These are phyloP conservation scores for Aquilaria yunnanensis DNA, from an alignment of 345 rosid genomes.

Conservation along the genomic window DNA sequence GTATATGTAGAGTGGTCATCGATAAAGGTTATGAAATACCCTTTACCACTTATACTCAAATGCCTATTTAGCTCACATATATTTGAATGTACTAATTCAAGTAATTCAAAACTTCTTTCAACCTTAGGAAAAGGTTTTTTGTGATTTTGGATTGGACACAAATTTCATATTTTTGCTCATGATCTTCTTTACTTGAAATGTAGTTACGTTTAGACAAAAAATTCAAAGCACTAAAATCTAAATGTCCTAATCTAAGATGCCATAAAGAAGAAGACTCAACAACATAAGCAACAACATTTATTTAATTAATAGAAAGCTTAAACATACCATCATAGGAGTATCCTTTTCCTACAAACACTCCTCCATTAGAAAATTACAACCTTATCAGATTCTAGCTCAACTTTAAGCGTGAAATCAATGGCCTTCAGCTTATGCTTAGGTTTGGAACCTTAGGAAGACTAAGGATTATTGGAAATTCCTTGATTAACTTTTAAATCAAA, in stretches of 20 bases:
- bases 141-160: constrained; percentile 11
- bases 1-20: constrained; percentile 5
- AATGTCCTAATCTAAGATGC: constrained; percentile 6
- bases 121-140: constrained; percentile 10
- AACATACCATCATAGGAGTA: not conserved
- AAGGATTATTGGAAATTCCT: not conserved
- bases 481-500: not conserved
- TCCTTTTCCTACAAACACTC: constrained; percentile 2
- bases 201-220: not conserved
- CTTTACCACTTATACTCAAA: not conserved
- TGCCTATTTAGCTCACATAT: constrained; percentile 15
- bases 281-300: not conserved
- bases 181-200: not conserved
- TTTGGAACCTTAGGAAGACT: constrained; percentile 7
- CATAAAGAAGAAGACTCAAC: constrained; percentile 7
- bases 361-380: not conserved
- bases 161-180: not conserved
- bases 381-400: not conserved
- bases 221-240: not conserved
- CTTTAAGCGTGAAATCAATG: not conserved
- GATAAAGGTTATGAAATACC: constrained; percentile 12
- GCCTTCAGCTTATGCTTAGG: not conserved
- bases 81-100: constrained; percentile 2
- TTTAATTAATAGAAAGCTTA: constrained; percentile 1
- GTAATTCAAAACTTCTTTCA: not conserved